Evolutionary conservation across 768 basidiomycete genomes (phyloP).

Genomic region (Hygrocybe punicea): DNA sequence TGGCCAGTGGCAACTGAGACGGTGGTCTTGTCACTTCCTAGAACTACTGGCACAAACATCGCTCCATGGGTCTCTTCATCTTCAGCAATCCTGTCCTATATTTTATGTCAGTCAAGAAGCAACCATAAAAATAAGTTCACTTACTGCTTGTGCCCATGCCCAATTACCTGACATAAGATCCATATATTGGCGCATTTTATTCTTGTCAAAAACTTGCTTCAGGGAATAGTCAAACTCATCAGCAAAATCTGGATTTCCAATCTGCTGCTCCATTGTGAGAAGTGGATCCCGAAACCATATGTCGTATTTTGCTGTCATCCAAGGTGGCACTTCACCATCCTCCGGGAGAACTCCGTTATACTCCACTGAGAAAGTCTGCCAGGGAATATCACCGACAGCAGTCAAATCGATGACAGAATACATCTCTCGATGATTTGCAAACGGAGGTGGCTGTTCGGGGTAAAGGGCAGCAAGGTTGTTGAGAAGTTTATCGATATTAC

Average conservation of each 20-base stretch:
- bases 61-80: not conserved
- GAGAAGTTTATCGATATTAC: not conserved
- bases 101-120: not conserved
- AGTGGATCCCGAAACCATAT: constrained; percentile 35
- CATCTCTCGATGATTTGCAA: constrained; percentile 22
- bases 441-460: constrained; percentile 15
- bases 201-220: constrained; percentile 21
- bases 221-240: constrained; percentile 33
- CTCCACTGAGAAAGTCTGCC: constrained; percentile 22
- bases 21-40: constrained; percentile 39
- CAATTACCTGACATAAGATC: constrained; percentile 41
- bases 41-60: constrained; percentile 29
- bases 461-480: constrained; percentile 8
- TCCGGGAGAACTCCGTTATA: constrained; percentile 19
- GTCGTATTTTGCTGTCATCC: constrained; percentile 30
- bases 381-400: constrained; percentile 22
- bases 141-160: constrained; percentile 34
- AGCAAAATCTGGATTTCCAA: constrained; percentile 35
- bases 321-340: constrained; percentile 22
- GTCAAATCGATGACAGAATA: constrained; percentile 27
- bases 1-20: constrained; percentile 38
- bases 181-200: constrained; percentile 23
- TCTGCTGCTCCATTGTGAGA: constrained; percentile 24
- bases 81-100: constrained; percentile 1
- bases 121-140: not conserved